Conservation (phyloP, 2,329 filamentous ascomycete genomes). For the Amesomyces nigricolor region DNA sequence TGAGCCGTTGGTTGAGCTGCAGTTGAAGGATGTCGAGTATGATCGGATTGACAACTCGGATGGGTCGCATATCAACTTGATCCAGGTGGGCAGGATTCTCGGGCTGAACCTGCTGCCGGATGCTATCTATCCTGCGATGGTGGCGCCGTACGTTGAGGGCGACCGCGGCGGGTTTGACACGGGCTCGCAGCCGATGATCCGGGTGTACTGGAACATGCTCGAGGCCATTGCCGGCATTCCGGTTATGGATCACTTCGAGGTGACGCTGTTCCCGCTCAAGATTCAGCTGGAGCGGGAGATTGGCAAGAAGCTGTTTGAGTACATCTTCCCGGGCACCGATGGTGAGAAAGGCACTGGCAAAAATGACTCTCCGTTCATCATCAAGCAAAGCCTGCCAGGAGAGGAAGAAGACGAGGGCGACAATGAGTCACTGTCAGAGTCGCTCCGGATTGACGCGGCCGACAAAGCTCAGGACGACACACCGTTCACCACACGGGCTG, state of each 20-base stretch:
- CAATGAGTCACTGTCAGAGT: slow-evolving; percentile 37
- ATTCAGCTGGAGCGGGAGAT: slow-evolving; percentile 91
- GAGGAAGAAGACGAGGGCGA: slow-evolving; percentile 48
- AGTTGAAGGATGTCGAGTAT: slow-evolving; percentile 85
- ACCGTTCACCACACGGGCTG: slow-evolving; percentile 56
- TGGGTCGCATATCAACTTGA: slow-evolving; percentile 87
- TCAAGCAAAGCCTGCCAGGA: slow-evolving; percentile 40
- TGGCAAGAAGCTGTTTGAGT: slow-evolving; percentile 89
- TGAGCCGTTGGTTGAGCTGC: slow-evolving; percentile 86
- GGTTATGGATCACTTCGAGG: slow-evolving; percentile 94
- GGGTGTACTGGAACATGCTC: slow-evolving; percentile 96
- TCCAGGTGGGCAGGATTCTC: slow-evolving; percentile 81
- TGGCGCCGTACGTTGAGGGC: slow-evolving; percentile 77
- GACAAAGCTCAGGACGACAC: slow-evolving; percentile 42
- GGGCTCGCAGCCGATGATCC: slow-evolving; percentile 75
- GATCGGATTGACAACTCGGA: slow-evolving; percentile 96
- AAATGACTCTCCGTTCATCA: slow-evolving; percentile 56
- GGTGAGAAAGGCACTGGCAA: slow-evolving; percentile 43
- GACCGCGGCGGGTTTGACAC: slow-evolving; percentile 49
- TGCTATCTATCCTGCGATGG: slow-evolving; percentile 93
- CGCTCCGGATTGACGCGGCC: slow-evolving; percentile 32
- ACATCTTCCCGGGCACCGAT: slow-evolving; percentile 86
- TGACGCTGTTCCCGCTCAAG: slow-evolving; percentile 86
- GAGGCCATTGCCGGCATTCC: slow-evolving; percentile 97
- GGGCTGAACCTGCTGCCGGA: slow-evolving; percentile 86